These are phyloP conservation scores for Malus hybrid DNA, from an alignment of 331 rosid genomes.

Conservation along the genomic window DNA sequence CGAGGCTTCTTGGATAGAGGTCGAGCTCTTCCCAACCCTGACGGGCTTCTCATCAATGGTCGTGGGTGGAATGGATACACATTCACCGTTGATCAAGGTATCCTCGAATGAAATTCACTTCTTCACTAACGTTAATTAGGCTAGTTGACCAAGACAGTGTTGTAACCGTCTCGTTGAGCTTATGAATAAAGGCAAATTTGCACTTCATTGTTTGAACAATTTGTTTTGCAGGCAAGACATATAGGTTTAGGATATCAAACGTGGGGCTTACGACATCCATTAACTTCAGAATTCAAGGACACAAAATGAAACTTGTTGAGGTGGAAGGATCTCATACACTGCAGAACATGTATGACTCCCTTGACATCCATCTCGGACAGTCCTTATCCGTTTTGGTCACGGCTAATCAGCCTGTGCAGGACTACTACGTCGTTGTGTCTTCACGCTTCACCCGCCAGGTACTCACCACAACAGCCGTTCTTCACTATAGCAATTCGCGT, in stretches of 20 bases:
- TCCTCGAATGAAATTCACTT: background rate
- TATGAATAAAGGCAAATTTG: background rate
- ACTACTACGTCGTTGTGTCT: constrained; percentile 76
- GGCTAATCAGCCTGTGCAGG: constrained; percentile 79
- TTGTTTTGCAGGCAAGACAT: constrained; percentile 59
- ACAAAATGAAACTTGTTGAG: constrained; percentile 67
- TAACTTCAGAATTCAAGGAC: constrained; percentile 87
- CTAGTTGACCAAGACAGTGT: background rate
- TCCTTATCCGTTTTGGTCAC: constrained; percentile 85
- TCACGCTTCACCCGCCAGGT: constrained; percentile 60
- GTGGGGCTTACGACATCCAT: constrained; percentile 82
- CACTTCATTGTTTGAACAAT: background rate
- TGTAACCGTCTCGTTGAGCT: background rate
- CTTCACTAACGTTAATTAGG: background rate
- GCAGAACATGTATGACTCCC: constrained; percentile 62
- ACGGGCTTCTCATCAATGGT: constrained; percentile 88
- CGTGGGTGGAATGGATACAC: constrained; percentile 95
- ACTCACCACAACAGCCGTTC: constrained; percentile 79
- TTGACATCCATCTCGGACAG: constrained; percentile 90
- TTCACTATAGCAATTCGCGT: constrained; percentile 79
- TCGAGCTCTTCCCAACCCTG: constrained; percentile 73
- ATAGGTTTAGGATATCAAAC: constrained; percentile 85
- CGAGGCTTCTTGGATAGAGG: constrained; percentile 61
- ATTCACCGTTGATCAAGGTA: constrained; percentile 78
- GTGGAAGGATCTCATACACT: constrained; percentile 98